Conservation (phyloP, 1,284 basidiomycete species). For the Boletus mariae region DNA sequence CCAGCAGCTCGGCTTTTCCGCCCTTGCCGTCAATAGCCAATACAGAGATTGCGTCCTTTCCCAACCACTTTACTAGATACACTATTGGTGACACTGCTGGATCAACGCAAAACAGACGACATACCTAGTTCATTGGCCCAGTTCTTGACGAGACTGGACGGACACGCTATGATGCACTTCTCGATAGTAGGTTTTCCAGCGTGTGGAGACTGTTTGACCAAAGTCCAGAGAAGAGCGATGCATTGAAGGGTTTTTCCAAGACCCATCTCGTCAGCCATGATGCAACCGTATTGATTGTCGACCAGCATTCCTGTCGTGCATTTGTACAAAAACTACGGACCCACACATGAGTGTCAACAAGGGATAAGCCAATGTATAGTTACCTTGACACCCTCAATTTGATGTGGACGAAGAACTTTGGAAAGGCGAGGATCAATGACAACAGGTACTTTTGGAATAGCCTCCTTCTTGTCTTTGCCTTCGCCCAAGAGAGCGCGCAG, state of each 20-base stretch:
- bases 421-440: slow-evolving; percentile 89
- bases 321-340: slow-evolving; percentile 82
- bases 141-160: slow-evolving; percentile 94
- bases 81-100: slow-evolving; percentile 1
- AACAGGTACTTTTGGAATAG: slow-evolving; percentile 84
- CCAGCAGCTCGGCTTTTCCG: slow-evolving; percentile 75
- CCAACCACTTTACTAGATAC: slow-evolving; percentile 84
- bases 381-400: slow-evolving; percentile 97
- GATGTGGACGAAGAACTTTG: slow-evolving; percentile 93
- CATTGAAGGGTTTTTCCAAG: slow-evolving; percentile 96
- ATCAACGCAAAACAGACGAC: slow-evolving; percentile 19
- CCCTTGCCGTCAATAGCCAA: slow-evolving; percentile 91
- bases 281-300: slow-evolving; percentile 92
- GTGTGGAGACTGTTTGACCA: slow-evolving; percentile 94
- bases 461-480: slow-evolving; percentile 63
- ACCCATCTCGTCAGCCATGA: slow-evolving; percentile 99
- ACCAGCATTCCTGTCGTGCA: slow-evolving; percentile 93
- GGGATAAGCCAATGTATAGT: slow-evolving; percentile 15
- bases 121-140: slow-evolving; percentile 96
- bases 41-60: slow-evolving; percentile 75
- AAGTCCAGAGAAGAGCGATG: slow-evolving; percentile 93
- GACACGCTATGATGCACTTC: slow-evolving; percentile 97
- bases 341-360: slow-evolving; percentile 10
- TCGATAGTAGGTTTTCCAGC: slow-evolving; percentile 87
- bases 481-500: slow-evolving; percentile 82